Percentiles rank a stretch among this genome's conserved stretches.
These are phyloP conservation scores for Pestalotiopsis sp. DNA, from an alignment of 2,329 filamentous ascomycete species.

Conservation along the genomic window DNA sequence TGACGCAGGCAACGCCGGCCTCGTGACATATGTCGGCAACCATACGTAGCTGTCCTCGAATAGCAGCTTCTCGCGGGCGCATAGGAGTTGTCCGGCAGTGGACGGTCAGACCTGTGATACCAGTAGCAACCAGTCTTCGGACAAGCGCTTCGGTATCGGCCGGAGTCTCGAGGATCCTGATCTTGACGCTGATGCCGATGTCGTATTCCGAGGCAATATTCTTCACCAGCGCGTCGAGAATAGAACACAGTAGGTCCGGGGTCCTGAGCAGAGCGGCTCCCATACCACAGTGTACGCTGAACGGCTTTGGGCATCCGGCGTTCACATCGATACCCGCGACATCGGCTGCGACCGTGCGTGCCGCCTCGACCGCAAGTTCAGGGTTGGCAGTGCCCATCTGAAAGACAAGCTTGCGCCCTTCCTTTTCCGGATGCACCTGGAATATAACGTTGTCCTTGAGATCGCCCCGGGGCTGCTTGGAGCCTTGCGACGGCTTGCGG, in stretches of 20 bases:
- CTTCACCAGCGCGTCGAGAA: slow-evolving; percentile 79
- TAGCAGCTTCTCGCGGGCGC: slow-evolving; percentile 85
- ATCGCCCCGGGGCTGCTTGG: slow-evolving; percentile 57
- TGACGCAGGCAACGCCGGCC: slow-evolving; percentile 86
- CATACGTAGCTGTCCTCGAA: slow-evolving; percentile 85
- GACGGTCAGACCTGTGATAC: slow-evolving; percentile 88
- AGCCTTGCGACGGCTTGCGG: slow-evolving; percentile 71
- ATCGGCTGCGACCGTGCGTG: slow-evolving; percentile 80
- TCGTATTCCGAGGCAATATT: slow-evolving; percentile 77
- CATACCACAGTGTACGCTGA: slow-evolving; percentile 93
- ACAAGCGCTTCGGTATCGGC: slow-evolving; percentile 80
- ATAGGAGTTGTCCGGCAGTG: slow-evolving; percentile 97
- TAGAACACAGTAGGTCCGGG: slow-evolving; percentile 81
- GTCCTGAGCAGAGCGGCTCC: slow-evolving; percentile 86
- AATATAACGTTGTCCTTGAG: slow-evolving; percentile 74
- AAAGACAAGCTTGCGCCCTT: slow-evolving; percentile 79
- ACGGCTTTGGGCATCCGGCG: slow-evolving; percentile 96
- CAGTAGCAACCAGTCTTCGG: slow-evolving; percentile 76
- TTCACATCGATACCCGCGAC: slow-evolving; percentile 97
- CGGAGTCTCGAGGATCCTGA: slow-evolving; percentile 79
- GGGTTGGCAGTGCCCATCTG: slow-evolving; percentile 90
- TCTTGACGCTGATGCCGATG: slow-evolving; percentile 97
- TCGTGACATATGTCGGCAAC: slow-evolving; percentile 79
- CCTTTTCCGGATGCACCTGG: slow-evolving; percentile 76
- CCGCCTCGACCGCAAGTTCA: slow-evolving; percentile 80